phyloP scores from a whole-genome alignment of 2,329 filamentous ascomycete genomes.

The Coniochaeta hoffmannii region DNA sequence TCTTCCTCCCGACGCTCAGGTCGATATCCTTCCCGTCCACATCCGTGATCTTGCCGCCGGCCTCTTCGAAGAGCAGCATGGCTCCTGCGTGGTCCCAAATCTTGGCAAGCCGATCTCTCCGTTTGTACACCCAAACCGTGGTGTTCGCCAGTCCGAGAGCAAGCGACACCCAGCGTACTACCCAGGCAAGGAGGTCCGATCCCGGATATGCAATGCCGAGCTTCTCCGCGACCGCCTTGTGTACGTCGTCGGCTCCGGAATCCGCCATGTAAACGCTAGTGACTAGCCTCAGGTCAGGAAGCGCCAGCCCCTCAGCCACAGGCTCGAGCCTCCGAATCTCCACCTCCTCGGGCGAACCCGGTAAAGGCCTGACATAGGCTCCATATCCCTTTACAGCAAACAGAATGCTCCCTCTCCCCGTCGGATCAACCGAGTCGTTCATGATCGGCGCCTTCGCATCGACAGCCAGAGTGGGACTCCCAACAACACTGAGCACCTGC shows the following conservation, averaged over 20 bases:
- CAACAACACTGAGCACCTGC: slow-evolving; percentile 43
- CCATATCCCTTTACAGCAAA: slow-evolving; percentile 42
- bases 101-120: slow-evolving; percentile 40
- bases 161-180: slow-evolving; percentile 45
- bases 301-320: slow-evolving; percentile 15
- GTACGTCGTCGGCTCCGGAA: slow-evolving; percentile 40
- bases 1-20: slow-evolving; percentile 37
- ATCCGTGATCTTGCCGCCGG: slow-evolving; percentile 48
- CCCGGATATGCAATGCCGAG: slow-evolving; percentile 37
- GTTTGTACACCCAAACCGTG: slow-evolving; percentile 50
- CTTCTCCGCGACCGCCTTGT: slow-evolving; percentile 32
- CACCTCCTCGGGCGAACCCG: slow-evolving; percentile 10
- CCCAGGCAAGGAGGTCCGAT: slow-evolving; percentile 49
- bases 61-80: slow-evolving; percentile 50
- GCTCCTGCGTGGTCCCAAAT: slow-evolving; percentile 55
- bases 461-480: slow-evolving; percentile 30
- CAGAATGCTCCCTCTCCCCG: slow-evolving; percentile 38
- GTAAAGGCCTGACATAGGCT: slow-evolving; percentile 36
- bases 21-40: slow-evolving; percentile 44
- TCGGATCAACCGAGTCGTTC: slow-evolving; percentile 36
- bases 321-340: slow-evolving; percentile 23
- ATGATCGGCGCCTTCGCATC: slow-evolving; percentile 29
- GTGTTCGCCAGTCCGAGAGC: slow-evolving; percentile 45
- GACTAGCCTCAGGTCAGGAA: slow-evolving; percentile 32
- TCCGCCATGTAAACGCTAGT: slow-evolving; percentile 38